Percentiles rank a stretch among this genome's conserved stretches.
phyloP scores from a whole-genome alignment of 192 early-diverging fungal genomes.

The Coemansia sp. region DNA sequence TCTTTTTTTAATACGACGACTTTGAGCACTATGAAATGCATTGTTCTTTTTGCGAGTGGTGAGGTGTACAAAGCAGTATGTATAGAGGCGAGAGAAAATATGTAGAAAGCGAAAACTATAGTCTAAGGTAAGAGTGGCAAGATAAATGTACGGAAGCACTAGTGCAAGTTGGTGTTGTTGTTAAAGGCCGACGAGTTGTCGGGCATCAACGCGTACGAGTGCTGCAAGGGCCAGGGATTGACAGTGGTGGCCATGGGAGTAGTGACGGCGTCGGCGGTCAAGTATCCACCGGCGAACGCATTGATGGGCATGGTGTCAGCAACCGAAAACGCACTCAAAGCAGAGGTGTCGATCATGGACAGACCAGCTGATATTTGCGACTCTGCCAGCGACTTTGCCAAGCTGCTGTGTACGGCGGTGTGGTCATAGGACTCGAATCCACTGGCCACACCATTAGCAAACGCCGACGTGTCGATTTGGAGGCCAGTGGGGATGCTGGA shows the following conservation, averaged over 20 bases:
- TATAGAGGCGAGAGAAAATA: neutral
- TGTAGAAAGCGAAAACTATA: neutral
- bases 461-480: constrained; percentile 21
- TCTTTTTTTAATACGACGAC: neutral
- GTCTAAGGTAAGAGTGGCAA: neutral
- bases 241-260: constrained; percentile 3
- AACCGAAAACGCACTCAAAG: constrained; percentile 14
- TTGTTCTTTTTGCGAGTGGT: neutral
- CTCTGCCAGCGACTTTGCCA: constrained; percentile 18
- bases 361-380: constrained; percentile 7
- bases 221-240: constrained; percentile 21
- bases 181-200: neutral
- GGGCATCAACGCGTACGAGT: constrained; percentile 18
- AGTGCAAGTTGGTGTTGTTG: neutral
- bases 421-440: constrained; percentile 18
- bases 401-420: constrained; percentile 1
- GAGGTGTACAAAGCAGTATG: neutral
- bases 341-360: constrained; percentile 40
- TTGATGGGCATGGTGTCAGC: constrained; percentile 26
- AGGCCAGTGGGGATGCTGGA: constrained; percentile 26
- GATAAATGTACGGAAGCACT: neutral
- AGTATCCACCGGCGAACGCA: constrained; percentile 29
- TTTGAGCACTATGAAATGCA: neutral
- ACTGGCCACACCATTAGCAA: constrained; percentile 9
- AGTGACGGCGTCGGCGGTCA: constrained; percentile 11